A percentile compares a stretch with the other conserved stretches of the same genome.
These are phyloP conservation scores for Cyberlindnera misumaiensis DNA, from an alignment of 805 yeast species.

Conservation along the genomic window DNA sequence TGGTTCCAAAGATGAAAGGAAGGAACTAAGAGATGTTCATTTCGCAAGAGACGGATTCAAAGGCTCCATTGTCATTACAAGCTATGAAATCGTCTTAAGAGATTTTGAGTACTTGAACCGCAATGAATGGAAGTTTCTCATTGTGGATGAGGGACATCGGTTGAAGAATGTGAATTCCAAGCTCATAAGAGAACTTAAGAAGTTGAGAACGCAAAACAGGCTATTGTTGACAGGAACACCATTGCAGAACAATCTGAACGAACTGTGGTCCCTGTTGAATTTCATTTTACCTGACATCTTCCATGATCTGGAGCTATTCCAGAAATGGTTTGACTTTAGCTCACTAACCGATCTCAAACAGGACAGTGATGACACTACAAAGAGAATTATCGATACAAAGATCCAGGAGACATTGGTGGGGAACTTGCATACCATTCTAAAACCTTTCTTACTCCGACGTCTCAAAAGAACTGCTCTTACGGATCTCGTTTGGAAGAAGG, in stretches of 20 bases:
- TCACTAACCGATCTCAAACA: slow-evolving; percentile 39
- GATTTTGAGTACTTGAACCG: slow-evolving; percentile 53
- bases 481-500: slow-evolving; percentile 81
- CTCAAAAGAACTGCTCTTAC: slow-evolving; percentile 67
- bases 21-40: slow-evolving; percentile 29
- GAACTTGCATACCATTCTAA: slow-evolving; percentile 78
- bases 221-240: slow-evolving; percentile 94
- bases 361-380: slow-evolving; percentile 31
- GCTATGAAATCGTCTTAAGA: slow-evolving; percentile 72
- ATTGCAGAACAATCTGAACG: slow-evolving; percentile 81
- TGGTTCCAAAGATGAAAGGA: slow-evolving; percentile 57
- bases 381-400: slow-evolving; percentile 48
- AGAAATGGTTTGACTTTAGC: slow-evolving; percentile 89
- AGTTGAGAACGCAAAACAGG: slow-evolving; percentile 59
- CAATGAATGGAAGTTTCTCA: slow-evolving; percentile 70
- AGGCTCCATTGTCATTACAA: slow-evolving; percentile 59
- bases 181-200: slow-evolving; percentile 65
- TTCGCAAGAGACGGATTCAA: slow-evolving; percentile 17
- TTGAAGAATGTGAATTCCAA: slow-evolving; percentile 78
- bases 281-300: slow-evolving; percentile 91
- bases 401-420: slow-evolving; percentile 57
- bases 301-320: slow-evolving; percentile 82
- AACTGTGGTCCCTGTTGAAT: slow-evolving; percentile 87
- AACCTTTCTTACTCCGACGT: slow-evolving; percentile 82
- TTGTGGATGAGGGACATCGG: slow-evolving; percentile 95